Conservation (phyloP, 176 grass and related monocot genomes). For the Triticum turgidum region DNA sequence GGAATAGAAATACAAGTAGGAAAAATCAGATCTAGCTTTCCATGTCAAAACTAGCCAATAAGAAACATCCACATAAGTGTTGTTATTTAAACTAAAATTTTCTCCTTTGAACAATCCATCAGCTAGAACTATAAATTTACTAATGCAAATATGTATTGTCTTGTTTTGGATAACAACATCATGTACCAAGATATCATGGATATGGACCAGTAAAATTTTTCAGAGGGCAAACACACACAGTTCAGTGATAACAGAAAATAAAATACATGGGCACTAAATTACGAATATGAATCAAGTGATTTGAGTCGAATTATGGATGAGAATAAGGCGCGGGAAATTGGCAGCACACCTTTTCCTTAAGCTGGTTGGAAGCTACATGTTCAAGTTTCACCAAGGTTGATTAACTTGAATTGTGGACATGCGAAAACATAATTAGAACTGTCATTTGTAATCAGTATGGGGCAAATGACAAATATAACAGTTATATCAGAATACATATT, state of each 20-base stretch:
- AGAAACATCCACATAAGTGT: background rate
- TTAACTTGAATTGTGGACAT: no score
- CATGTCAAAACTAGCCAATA: background rate
- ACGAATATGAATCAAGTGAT: no score
- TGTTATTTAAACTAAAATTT: background rate
- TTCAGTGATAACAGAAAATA: background rate
- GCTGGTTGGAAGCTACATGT: no score
- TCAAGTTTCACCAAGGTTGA: no score
- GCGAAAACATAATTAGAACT: no score
- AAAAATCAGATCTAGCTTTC: background rate
- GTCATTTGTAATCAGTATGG: no score
- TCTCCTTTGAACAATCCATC: background rate
- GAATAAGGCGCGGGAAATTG: no score
- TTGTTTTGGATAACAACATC: background rate
- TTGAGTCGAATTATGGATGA: no score
- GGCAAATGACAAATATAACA: no score
- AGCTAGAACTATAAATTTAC: background rate
- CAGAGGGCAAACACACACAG: background rate
- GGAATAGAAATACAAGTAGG: background rate
- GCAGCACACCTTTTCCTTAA: no score
- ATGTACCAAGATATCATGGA: background rate
- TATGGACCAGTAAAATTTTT: constrained; percentile 13
- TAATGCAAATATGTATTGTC: background rate
- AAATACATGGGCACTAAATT: background rate
- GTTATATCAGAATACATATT: no score